Evolutionary conservation across 78 protist genomes (phyloP).

Genomic region (Dictyostelium intermedium): DNA sequence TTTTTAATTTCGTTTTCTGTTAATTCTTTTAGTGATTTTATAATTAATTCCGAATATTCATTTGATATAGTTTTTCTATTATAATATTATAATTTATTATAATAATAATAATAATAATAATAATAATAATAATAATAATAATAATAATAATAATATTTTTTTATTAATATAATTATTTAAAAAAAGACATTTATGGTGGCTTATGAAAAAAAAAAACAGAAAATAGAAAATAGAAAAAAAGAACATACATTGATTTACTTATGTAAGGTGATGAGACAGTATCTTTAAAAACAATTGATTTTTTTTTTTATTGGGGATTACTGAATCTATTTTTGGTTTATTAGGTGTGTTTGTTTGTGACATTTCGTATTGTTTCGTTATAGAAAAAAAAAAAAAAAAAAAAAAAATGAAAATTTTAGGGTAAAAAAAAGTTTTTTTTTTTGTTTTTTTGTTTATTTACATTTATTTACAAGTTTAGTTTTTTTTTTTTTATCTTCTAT

Average conservation of each 20-base stretch:
- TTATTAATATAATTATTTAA: background rate
- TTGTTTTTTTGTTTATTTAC: background rate
- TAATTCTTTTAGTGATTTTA: background rate
- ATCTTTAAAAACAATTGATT: slow-evolving; percentile 12
- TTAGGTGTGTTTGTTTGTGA: background rate
- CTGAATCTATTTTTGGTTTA: background rate
- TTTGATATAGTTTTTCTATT: slow-evolving; percentile 8
- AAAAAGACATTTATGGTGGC: no score
- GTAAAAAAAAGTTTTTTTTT: background rate
- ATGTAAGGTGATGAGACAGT: slow-evolving; percentile 5
- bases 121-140: background rate
- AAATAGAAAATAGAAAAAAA: background rate
- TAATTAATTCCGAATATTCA: background rate
- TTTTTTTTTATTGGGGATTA: background rate
- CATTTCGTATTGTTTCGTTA: background rate
- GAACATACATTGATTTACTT: background rate
- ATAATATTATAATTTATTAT: no score
- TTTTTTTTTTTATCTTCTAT: background rate
- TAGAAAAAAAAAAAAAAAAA: background rate
- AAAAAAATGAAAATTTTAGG: background rate
- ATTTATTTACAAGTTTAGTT: background rate
- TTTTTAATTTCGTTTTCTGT: background rate
- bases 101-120: background rate
- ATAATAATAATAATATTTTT: no score
- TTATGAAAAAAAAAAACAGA: no score